Percentiles rank a stretch among this genome's conserved stretches.
phyloP scores from a whole-genome alignment of 164 flowering plant species.

The Berberis thunbergii region DNA sequence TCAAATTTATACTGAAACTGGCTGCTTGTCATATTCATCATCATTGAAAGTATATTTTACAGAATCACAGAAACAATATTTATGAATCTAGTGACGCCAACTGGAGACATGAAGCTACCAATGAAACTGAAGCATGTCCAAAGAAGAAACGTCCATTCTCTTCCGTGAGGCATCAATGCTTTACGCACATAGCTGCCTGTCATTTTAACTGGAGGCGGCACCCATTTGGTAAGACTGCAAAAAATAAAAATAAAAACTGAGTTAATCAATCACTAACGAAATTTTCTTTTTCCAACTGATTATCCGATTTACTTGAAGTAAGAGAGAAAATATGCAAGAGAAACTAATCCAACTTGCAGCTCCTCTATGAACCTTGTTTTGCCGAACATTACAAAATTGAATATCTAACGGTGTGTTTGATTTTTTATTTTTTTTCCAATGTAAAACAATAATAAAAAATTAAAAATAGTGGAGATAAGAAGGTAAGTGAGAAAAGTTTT shows the following conservation, averaged over 20 bases:
- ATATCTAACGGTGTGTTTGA: too few relatives aligned
- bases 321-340: neutral
- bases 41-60: too few relatives aligned
- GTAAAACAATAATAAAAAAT: too few relatives aligned
- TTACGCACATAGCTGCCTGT: constrained; percentile 64
- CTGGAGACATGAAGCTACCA: constrained; percentile 36
- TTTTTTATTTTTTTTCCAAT: too few relatives aligned
- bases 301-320: neutral
- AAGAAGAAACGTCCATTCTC: constrained; percentile 89
- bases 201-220: constrained; percentile 97
- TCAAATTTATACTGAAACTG: too few relatives aligned
- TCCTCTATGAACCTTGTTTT: too few relatives aligned
- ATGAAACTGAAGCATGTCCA: constrained; percentile 99
- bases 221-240: constrained; percentile 97
- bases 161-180: constrained; percentile 72
- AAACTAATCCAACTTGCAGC: too few relatives aligned
- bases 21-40: neutral
- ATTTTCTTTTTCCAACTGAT: neutral
- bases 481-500: too few relatives aligned
- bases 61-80: neutral
- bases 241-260: constrained; percentile 4
- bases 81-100: neutral
- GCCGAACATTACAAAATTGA: too few relatives aligned
- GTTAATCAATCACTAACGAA: neutral
- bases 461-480: too few relatives aligned